Conservation (phyloP, 2,329 filamentous ascomycete genomes). For the Pseudogymnoascus sp. region DNA sequence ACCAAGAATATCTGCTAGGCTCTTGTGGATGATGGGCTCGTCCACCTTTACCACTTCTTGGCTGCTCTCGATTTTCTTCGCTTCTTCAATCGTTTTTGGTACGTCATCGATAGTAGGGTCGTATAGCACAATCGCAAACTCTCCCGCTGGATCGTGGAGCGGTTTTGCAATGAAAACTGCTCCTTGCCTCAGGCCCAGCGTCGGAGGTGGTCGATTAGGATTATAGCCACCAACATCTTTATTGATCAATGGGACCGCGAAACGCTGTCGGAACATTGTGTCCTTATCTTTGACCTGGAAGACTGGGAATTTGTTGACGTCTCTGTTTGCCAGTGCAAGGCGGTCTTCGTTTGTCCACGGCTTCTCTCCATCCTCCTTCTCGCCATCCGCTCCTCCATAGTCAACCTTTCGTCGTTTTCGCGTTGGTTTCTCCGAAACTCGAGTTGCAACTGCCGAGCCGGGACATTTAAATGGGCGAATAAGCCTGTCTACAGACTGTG, state of each 20-base stretch:
- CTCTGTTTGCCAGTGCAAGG: constrained; percentile 72
- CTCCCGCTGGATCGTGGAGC: constrained; percentile 85
- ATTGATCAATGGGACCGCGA: constrained; percentile 77
- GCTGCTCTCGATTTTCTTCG: constrained; percentile 38
- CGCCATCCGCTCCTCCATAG: constrained; percentile 73
- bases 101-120: constrained; percentile 91
- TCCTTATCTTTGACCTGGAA: constrained; percentile 87
- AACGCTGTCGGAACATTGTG: constrained; percentile 69
- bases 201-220: constrained; percentile 70
- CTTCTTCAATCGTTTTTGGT: constrained; percentile 41
- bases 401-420: constrained; percentile 84
- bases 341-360: constrained; percentile 82
- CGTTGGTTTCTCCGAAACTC: constrained; percentile 66
- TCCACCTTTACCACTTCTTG: constrained; percentile 50
- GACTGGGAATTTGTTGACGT: constrained; percentile 80
- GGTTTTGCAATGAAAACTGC: constrained; percentile 80
- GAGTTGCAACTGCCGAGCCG: constrained; percentile 61
- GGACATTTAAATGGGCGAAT: constrained; percentile 89
- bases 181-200: constrained; percentile 76
- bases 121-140: constrained; percentile 93
- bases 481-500: constrained; percentile 60
- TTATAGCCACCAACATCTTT: constrained; percentile 67
- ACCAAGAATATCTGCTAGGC: constrained; percentile 85
- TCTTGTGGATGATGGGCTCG: constrained; percentile 82
- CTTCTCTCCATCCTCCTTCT: constrained; percentile 58